Evolutionary conservation across 331 rosid genomes (phyloP), one percentile per base, ranked within the genome.

Genomic region (Quercus phellos): DNA sequence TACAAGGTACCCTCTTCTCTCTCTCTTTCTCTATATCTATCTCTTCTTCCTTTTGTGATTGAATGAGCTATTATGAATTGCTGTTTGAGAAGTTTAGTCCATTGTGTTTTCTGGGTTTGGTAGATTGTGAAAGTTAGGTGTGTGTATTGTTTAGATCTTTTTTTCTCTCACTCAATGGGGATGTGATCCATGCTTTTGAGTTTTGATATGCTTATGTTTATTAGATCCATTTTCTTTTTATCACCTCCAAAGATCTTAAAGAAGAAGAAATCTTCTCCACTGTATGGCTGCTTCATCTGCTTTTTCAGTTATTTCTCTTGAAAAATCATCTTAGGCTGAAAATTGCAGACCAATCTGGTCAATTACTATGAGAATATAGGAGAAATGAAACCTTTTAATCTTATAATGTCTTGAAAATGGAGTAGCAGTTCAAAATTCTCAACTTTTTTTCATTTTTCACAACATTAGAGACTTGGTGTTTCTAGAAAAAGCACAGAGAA

Each of bases 1-100:
- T 56, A 12, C 51, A 61, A 85, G 89, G 89, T 85, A 84, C 60
- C 32, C 67, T 29, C 68, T 78, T 61, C 51, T 24, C 70, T 24
- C 74, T 34, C 76, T 78, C 66, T 42, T 26, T n/a, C 71, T 50
- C 53, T 46, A 21, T 61, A 58, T 34, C 59, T 29, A 58, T 17
- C 38, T 71, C 29, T 77, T 5, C 7, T 59, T 69, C 55, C 59
- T 73, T 43, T 68, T 56, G 76, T 54, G 27, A 27, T 19, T 72
- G 29, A 46, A 46, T 3, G 53, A 11, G 16, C 53, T 46, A 46
- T 46, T 46, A 46, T 46, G 17, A 22, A 19, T 56, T 19, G 13
- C 8, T 14, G 9, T 66, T 32, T 16, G 42, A 63, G 16, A 63
- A 38, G 12, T 13, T 63, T 27, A 63, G 29, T 63, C 14, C 2